Base-by-base conservation (phyloP, 805 yeast species). In the Myxozyma udenii region DNA sequence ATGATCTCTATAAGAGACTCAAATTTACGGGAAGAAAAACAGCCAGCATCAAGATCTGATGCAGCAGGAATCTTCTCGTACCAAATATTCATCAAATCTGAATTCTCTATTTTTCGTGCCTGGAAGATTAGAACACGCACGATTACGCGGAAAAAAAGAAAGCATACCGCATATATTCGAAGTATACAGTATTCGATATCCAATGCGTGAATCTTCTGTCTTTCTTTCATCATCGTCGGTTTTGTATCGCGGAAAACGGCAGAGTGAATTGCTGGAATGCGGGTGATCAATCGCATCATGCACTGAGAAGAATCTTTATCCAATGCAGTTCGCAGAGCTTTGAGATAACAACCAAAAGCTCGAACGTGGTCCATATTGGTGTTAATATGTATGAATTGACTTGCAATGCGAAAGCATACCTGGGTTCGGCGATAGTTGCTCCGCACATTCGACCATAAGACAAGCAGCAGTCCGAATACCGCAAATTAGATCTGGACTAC, bases 391-490 rank as follows among this genome's bases (percentile, higher is more conserved):
- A n/a, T n/a, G n/a, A n/a, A n/a, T n/a, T n/a, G n/a, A n/a, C n/a
- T n/a, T n/a, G n/a, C n/a, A n/a, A n/a, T n/a, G n/a, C n/a, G n/a
- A n/a, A n/a, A n/a, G n/a, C n/a, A n/a, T n/a, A n/a, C n/a, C n/a
- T n/a, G n/a, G n/a, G n/a, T n/a, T n/a, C n/a, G n/a, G n/a, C n/a
- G 47, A 25, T 18, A 52, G 32, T 12, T 44, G 35, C 35, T 52
- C 48, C n/a, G 43, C 30, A 30, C 57, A 52, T 35, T 52, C 57
- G 11, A 52, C 40, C 9, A 52, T 3, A 11, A 52, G 14, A 36
- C 50, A 52, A n/a, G 57, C 57, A 18, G 50, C 37, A 6, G 48
- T 33, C 7, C 57, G 45, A 7, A 45, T 52, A 35, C 38, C 33
- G 16, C 55, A 43, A 23, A 39, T 32, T 28, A 30, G 23, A 11